Evolutionary conservation across 805 yeast species (phyloP).

Genomic region (Candida ulmi): DNA sequence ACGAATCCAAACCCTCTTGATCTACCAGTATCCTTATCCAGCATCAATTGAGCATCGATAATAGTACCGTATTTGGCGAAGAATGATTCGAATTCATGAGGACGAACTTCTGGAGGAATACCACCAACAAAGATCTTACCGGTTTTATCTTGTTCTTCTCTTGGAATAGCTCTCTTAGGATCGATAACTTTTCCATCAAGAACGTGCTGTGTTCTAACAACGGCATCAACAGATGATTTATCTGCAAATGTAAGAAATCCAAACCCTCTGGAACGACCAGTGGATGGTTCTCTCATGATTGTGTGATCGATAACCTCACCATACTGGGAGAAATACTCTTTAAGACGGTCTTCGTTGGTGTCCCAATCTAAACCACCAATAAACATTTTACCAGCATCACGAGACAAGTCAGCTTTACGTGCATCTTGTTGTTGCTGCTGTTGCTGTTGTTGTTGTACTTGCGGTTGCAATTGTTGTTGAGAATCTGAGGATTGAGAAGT

Average conservation of each 20-base stretch:
- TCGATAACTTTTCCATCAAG: slow-evolving; percentile 95
- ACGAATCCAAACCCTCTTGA: slow-evolving; percentile 97
- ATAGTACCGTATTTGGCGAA: slow-evolving; percentile 86
- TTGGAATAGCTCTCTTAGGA: slow-evolving; percentile 95
- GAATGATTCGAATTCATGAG: slow-evolving; percentile 79
- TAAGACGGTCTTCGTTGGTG: slow-evolving; percentile 83
- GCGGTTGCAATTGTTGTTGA: slow-evolving; percentile 3
- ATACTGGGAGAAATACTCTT: slow-evolving; percentile 75
- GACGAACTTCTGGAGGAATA: slow-evolving; percentile 88
- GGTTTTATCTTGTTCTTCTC: slow-evolving; percentile 94
- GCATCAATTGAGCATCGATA: slow-evolving; percentile 94
- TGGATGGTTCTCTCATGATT: slow-evolving; percentile 83
- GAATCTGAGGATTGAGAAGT: neutral
- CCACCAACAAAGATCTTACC: slow-evolving; percentile 98
- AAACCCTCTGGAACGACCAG: slow-evolving; percentile 92
- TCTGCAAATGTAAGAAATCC: slow-evolving; percentile 87
- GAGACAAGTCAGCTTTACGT: slow-evolving; percentile 44
- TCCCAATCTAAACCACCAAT: slow-evolving; percentile 98
- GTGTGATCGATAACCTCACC: slow-evolving; percentile 87
- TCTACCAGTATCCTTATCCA: slow-evolving; percentile 94
- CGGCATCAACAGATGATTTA: slow-evolving; percentile 80
- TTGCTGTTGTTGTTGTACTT: slow-evolving; percentile 7
- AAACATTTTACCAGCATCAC: slow-evolving; percentile 88
- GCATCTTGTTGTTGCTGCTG: slow-evolving; percentile 2
- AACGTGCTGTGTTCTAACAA: slow-evolving; percentile 78